A percentile compares a stretch with the other conserved stretches of the same genome.
Evolutionary conservation across 176 grass and related monocot genomes (phyloP).

Genomic region (Cenchrus fungigraminus): DNA sequence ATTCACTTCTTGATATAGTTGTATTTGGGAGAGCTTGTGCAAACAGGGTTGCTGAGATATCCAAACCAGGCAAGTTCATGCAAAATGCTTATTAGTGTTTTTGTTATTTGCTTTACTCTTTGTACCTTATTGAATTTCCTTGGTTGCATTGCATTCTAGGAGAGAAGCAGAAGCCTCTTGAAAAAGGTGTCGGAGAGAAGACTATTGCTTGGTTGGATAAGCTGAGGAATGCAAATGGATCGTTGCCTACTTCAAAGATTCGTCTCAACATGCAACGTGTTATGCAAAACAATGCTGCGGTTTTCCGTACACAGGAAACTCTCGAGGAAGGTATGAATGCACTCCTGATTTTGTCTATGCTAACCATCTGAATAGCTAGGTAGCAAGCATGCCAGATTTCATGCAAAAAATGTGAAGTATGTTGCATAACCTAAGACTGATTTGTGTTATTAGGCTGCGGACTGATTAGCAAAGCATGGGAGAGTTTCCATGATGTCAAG

Average conservation of each 20-base stretch:
- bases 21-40: constrained; percentile 91
- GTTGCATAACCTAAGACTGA: background rate
- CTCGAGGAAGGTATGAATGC: constrained; percentile 67
- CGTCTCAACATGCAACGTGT: constrained; percentile 87
- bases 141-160: constrained; percentile 44
- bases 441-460: constrained; percentile 55
- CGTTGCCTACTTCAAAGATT: constrained; percentile 70
- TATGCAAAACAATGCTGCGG: constrained; percentile 89
- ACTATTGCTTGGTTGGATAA: constrained; percentile 86
- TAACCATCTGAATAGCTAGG: background rate
- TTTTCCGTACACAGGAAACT: constrained; percentile 87
- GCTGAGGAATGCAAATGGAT: constrained; percentile 71
- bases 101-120: background rate
- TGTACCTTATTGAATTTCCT: background rate
- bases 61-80: constrained; percentile 62
- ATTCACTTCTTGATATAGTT: constrained; percentile 86
- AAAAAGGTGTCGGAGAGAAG: constrained; percentile 61
- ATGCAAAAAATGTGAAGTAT: background rate
- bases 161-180: constrained; percentile 71
- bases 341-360: background rate
- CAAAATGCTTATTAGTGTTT: background rate
- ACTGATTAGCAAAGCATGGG: constrained; percentile 76
- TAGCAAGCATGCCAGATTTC: background rate
- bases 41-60: constrained; percentile 70
- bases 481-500: constrained; percentile 68